Base-by-base conservation (phyloP, 495 filamentous ascomycete species). In the Jackrogersella multiformis region DNA sequence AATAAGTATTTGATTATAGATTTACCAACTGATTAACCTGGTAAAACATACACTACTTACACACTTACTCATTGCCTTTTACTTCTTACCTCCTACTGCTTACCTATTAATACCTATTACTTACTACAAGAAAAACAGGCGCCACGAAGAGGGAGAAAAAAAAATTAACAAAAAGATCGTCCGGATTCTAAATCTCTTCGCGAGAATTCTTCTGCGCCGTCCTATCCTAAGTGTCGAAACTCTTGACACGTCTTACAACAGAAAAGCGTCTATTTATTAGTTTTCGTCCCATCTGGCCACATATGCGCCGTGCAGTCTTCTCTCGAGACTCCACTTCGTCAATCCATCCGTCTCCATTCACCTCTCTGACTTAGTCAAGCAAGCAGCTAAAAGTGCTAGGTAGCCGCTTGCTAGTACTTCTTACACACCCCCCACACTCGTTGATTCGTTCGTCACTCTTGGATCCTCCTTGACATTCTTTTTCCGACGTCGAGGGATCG, bases 401-500 rank as follows among this genome's bases (percentile, higher is more conserved):
- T 69, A 74, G 66, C 69, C 64, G 73, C 73, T 66, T 64, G 56
- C 60, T 42, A 66, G 60, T 71, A 73, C 51, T 68, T 46, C 20
- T 20, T n/a, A n/a, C 73, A 74, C 69, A 46, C 66, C 69, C 72
- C 63, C 52, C 64, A 64, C 60, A 59, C 58, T 66, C 63, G 61
- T 56, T 69, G 68, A 69, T 73, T 71, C 70, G 73, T 39, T 62
- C 67, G 57, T 67, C 61, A 65, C 64, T 70, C 67, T 70, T 61
- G 67, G 66, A 73, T 64, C 66, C 61, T 60, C 65, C 73, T 73
- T 62, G 46, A 65, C 67, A 62, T 70, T 66, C 68, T 59, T 58
- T 56, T 66, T 73, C 73, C 52, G 52, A 64, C 68, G 58, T 73
- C 48, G 70, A 73, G 70, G 71, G 73, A 74, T 74, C 70, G 73